phyloP scores from a whole-genome alignment of 2,329 filamentous ascomycete species.

The Fusarium agapanthi region DNA sequence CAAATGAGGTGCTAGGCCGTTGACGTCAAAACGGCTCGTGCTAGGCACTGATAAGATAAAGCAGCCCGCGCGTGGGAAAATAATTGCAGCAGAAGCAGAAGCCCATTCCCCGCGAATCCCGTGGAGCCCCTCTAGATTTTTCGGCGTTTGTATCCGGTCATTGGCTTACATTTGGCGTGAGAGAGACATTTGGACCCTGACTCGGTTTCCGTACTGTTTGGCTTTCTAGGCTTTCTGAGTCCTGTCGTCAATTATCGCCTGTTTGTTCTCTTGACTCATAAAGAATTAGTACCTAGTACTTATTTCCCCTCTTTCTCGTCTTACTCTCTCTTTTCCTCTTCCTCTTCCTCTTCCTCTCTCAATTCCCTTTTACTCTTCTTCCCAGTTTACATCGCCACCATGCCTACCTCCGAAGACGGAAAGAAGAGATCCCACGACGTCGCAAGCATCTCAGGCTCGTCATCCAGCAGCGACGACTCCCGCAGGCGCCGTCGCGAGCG shows the following conservation, averaged over 20 bases:
- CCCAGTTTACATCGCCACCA: conserved; percentile 14
- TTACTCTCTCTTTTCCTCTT: neutral
- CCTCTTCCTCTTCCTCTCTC: neutral
- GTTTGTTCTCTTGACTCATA: neutral
- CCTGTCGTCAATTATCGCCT: neutral
- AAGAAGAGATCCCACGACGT: conserved; percentile 44
- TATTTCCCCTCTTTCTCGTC: neutral
- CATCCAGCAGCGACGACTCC: conserved; percentile 44
- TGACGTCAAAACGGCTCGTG: conserved; percentile 29
- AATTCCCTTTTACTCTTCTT: neutral
- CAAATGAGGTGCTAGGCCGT: neutral
- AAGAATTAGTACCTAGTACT: neutral
- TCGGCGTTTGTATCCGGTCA: conserved; percentile 39
- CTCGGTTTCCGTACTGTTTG: conserved; percentile 11
- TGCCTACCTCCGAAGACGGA: conserved; percentile 43
- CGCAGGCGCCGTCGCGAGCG: conserved; percentile 44
- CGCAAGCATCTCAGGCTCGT: conserved; percentile 42
- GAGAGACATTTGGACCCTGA: conserved; percentile 28
- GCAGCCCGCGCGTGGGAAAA: neutral
- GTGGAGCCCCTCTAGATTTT: conserved; percentile 34
- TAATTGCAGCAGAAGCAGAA: neutral
- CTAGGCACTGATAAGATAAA: conserved; percentile 29
- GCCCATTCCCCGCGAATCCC: conserved; percentile 18
- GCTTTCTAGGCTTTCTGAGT: too few species aligned
- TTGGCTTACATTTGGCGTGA: neutral